phyloP scores from a whole-genome alignment of 257 asterid genomes.

The Petunia axillaris region DNA sequence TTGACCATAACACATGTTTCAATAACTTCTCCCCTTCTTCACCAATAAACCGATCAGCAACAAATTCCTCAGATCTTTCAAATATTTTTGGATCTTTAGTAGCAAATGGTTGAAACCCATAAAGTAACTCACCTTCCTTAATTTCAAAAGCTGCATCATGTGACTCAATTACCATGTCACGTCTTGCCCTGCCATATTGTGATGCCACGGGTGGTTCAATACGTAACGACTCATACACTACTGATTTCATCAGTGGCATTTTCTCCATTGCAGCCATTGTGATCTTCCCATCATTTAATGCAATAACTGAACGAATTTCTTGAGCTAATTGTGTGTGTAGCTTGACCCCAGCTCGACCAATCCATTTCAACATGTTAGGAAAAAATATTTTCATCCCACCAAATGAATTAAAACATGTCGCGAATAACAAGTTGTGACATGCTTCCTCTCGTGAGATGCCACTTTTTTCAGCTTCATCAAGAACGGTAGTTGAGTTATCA shows the following conservation, averaged over 20 bases:
- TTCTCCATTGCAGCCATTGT: conserved; percentile 66
- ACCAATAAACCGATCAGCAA: conserved; percentile 66
- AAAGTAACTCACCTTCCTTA: conserved; percentile 70
- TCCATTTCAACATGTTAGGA: conserved; percentile 76
- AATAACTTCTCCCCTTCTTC: conserved; percentile 66
- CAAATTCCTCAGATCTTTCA: conserved; percentile 79
- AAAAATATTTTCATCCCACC: conserved; percentile 83
- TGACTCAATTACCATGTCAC: conserved; percentile 62
- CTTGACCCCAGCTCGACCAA: conserved; percentile 68
- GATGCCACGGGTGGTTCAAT: conserved; percentile 82
- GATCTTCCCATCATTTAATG: conserved; percentile 47
- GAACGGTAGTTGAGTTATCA: conserved; percentile 50
- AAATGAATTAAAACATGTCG: conserved; percentile 82
- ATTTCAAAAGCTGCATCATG: conserved; percentile 76
- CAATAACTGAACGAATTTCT: conserved; percentile 65
- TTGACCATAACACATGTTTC: conserved; percentile 82
- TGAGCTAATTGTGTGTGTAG: conserved; percentile 60
- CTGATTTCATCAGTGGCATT: conserved; percentile 84
- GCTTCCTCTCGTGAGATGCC: conserved; percentile 77
- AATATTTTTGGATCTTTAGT: conserved; percentile 77
- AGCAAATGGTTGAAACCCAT: conserved; percentile 87
- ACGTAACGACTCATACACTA: conserved; percentile 70
- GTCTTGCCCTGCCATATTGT: conserved; percentile 75
- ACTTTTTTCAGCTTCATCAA: conserved; percentile 61
- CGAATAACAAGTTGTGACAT: conserved; percentile 69